These are phyloP conservation scores for Parasarocladium wereldwijsianum DNA, from an alignment of 2,329 filamentous ascomycete species.

Conservation along the genomic window DNA sequence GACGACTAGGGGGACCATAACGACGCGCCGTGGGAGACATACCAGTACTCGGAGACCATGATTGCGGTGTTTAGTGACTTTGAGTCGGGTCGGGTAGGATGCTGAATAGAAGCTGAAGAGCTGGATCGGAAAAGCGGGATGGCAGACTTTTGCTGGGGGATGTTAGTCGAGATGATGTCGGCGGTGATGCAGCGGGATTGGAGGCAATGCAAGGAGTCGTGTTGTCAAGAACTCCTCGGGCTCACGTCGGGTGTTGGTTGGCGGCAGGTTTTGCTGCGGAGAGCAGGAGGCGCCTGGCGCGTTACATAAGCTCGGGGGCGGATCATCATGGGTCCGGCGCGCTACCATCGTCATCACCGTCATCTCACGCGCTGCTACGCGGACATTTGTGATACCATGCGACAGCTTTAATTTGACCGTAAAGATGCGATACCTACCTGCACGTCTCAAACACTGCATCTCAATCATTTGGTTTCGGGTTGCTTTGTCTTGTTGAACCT, in stretches of 20 bases:
- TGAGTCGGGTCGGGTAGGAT: constrained; percentile 4
- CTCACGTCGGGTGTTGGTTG: constrained; percentile 22
- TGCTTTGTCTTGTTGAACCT: too few species aligned
- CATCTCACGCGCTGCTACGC: too few species aligned
- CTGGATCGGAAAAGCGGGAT: constrained; percentile 8
- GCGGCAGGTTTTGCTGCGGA: constrained; percentile 26
- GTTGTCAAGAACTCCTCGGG: constrained; percentile 23
- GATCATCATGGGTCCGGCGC: constrained; percentile 5
- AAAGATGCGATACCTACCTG: too few species aligned
- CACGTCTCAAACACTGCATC: too few species aligned
- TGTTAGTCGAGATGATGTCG: constrained; percentile 10
- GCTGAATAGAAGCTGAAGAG: constrained; percentile 4
- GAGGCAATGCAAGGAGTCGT: constrained; percentile 8
- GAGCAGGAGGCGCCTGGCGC: constrained; percentile 12
- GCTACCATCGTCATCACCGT: constrained; percentile 3
- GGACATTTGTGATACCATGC: too few species aligned
- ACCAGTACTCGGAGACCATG: constrained; percentile 76
- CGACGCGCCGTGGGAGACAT: constrained; percentile 33
- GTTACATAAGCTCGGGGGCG: constrained; percentile 16
- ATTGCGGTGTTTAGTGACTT: constrained; percentile 24
- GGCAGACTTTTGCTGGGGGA: constrained; percentile 13
- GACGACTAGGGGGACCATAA: constrained; percentile 16
- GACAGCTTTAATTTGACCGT: too few species aligned
- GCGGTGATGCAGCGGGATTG: constrained; percentile 13
- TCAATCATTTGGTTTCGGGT: too few species aligned